Percentiles rank a stretch among this genome's conserved stretches.
Conservation (phyloP, 202 grass and related monocot species). For the Cymbopogon flexuosus region DNA sequence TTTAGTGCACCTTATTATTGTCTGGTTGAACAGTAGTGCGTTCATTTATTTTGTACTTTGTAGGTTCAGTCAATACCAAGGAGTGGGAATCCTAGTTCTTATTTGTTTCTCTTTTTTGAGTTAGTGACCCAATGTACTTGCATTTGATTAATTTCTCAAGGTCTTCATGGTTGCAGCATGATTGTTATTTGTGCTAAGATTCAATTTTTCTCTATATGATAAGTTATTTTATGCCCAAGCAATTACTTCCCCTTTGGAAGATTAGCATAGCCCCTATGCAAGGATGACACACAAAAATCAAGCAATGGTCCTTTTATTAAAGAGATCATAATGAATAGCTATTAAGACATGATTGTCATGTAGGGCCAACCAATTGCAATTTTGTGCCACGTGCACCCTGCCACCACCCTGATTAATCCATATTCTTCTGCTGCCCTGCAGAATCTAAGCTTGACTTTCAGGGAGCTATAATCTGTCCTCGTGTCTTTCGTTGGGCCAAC, state of each 20-base stretch:
- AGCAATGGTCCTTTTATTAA: not conserved
- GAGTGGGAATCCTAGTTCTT: not conserved
- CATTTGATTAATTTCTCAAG: constrained; percentile 6
- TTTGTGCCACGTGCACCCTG: constrained; percentile 15
- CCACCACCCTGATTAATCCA: not conserved
- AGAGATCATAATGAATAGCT: not conserved
- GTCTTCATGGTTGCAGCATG: not conserved
- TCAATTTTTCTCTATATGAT: not conserved
- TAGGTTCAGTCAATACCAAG: constrained; percentile 3
- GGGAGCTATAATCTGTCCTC: constrained; percentile 14
- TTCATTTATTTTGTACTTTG: not conserved
- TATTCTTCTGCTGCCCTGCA: not conserved
- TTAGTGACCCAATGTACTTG: not conserved
- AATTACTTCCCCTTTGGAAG: not conserved
- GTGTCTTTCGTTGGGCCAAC: constrained; percentile 12
- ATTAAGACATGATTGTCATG: constrained; percentile 18
- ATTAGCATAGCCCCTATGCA: not conserved
- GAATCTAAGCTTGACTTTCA: constrained; percentile 22
- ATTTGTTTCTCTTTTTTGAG: not conserved
- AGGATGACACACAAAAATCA: not conserved
- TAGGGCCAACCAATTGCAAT: constrained; percentile 6
- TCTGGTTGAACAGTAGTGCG: not conserved
- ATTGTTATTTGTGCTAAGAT: constrained; percentile 24
- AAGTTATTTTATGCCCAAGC: not conserved
- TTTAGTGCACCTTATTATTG: not conserved